Base-by-base conservation (phyloP, 2,329 filamentous ascomycete genomes). In the Colletotrichum chrysophilum region DNA sequence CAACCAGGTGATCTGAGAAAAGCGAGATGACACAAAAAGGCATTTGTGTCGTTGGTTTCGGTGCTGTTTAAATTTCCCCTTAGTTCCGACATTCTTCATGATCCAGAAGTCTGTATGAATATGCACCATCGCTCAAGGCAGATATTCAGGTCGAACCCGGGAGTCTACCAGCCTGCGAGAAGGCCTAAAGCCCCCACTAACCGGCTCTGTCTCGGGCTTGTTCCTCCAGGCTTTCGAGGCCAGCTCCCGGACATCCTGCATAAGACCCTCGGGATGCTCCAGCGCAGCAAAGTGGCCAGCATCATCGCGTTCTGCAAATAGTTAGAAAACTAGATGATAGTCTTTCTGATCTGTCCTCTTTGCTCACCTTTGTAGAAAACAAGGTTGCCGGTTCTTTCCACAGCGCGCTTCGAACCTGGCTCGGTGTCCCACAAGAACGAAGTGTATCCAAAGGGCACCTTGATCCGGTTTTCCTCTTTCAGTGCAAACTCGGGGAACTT, bases 201-300 rank as follows among this genome's bases (percentile, higher is more conserved):
- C 48, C 2, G 32, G 1, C 8, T 34, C 7, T 26, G 21, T 34
- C 14, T 52, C 10, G 5, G 24, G 26, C 13, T 43, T 60, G 7
- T 21, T 43, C 2, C n/a, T 1, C 71, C 65, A 73, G 12, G 38
- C 56, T 28, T 62, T 24, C 26, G 13, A 36, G 10, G 60, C 75
- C 3, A 77, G 52, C 7, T 70, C 67, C 14, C 75, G 61, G 43
- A 77, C 24, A 21, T 77, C 75, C 28, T 66, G 24, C 21, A 55
- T 34, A 7, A 77, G 18, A 13, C 68, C 67, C n/a, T 62, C 26
- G 7, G 75, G 75, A 18, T 71, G 67, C 64, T 79, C 76, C 21
- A 80, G 56, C 4, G 78, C 75, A 18, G 77, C 68, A 72, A 80
- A 79, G 24, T 79, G 77, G 21, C 78, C 78, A 10, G 71, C 76